These are phyloP conservation scores for Fusarium chlamydosporum DNA, from an alignment of 2,329 filamentous ascomycete species.

Conservation along the genomic window DNA sequence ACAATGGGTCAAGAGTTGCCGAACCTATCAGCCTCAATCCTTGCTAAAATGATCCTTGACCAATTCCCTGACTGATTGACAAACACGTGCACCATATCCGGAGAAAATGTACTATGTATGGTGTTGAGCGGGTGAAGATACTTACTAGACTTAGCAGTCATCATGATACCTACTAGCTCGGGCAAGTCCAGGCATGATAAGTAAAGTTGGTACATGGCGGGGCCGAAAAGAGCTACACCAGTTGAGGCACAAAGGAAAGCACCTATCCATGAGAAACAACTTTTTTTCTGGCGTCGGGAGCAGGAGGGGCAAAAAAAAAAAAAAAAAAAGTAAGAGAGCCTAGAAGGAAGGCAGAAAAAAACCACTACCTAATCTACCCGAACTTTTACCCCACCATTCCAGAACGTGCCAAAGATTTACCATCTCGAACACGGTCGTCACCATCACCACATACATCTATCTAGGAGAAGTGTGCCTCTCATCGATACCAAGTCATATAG, in stretches of 20 bases:
- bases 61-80: constrained; percentile 51
- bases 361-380: constrained; percentile 15
- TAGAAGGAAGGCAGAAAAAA: not conserved
- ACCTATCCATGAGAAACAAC: constrained; percentile 15
- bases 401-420: constrained; percentile 39
- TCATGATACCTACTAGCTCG: constrained; percentile 26
- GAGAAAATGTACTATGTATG: constrained; percentile 32
- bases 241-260: not conserved
- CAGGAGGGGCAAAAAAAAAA: constrained; percentile 27
- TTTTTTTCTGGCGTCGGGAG: constrained; percentile 6
- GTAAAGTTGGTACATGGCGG: constrained; percentile 37
- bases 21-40: constrained; percentile 44
- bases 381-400: constrained; percentile 45
- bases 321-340: not conserved
- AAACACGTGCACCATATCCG: constrained; percentile 47
- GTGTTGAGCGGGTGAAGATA: constrained; percentile 22
- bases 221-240: constrained; percentile 21
- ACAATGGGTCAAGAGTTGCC: constrained; percentile 33
- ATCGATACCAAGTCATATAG: constrained; percentile 9
- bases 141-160: constrained; percentile 18
- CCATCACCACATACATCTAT: constrained; percentile 17
- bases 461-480: constrained; percentile 16
- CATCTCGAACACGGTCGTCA: constrained; percentile 22
- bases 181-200: constrained; percentile 33
- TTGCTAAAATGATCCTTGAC: constrained; percentile 32